These are phyloP conservation scores for Thraustotheca clavata DNA, from an alignment of 352 stramenopile species.

Conservation along the genomic window DNA sequence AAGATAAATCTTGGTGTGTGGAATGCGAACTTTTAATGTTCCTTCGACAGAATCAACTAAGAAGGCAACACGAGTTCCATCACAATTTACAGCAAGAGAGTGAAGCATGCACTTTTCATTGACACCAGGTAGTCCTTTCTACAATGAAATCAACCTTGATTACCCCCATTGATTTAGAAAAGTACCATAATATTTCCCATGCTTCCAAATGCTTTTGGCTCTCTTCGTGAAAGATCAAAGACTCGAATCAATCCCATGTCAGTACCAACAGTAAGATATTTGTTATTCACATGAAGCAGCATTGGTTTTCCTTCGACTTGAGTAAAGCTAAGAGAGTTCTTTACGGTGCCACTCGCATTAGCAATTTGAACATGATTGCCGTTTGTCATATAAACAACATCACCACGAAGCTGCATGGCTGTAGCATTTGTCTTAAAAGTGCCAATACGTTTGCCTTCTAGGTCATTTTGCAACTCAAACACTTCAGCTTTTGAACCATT, in stretches of 20 bases:
- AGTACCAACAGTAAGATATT: constrained; percentile 86
- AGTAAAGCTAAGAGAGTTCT: constrained; percentile 85
- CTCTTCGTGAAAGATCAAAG: constrained; percentile 75
- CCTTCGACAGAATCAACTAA: constrained; percentile 71
- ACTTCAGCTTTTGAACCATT: constrained; percentile 79
- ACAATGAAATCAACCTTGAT: constrained; percentile 31
- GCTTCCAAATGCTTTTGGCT: constrained; percentile 81
- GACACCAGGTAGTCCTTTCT: constrained; percentile 29
- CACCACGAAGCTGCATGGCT: constrained; percentile 65
- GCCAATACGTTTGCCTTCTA: constrained; percentile 40
- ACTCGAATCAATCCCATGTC: constrained; percentile 77
- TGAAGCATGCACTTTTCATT: constrained; percentile 40
- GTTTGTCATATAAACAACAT: constrained; percentile 82
- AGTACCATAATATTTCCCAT: constrained; percentile 56
- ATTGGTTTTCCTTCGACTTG: constrained; percentile 79
- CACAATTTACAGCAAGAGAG: constrained; percentile 73
- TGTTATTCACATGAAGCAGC: constrained; percentile 81
- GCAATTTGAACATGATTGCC: constrained; percentile 83
- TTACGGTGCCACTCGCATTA: constrained; percentile 81
- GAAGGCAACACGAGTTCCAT: constrained; percentile 86
- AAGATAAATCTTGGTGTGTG: constrained; percentile 79
- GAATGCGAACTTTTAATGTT: constrained; percentile 70
- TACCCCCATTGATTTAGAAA: not conserved
- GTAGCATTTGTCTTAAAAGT: constrained; percentile 70
- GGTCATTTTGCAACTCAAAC: constrained; percentile 70